Base-by-base conservation (phyloP, 352 stramenopile genomes). In the Phytophthora pluvialis region DNA sequence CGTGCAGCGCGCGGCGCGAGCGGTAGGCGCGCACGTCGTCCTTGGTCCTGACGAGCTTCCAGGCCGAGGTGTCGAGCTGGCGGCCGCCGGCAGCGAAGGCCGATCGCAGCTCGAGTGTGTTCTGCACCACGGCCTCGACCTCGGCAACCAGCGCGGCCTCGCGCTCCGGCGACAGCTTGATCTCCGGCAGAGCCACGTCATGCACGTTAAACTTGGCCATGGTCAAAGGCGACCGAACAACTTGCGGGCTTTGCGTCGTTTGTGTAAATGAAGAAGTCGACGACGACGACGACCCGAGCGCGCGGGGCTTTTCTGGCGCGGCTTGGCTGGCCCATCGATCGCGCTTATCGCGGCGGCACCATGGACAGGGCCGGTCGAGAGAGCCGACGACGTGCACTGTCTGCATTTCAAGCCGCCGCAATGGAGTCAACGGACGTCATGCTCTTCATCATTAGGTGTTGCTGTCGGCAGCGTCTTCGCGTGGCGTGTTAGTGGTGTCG, bases 131-230 rank as follows among this genome's bases (percentile, higher is more conserved):
- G 1, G 58, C 54, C 15, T 81, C 66, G 0, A 73, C 63, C 29
- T 83, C 66, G 1, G 65, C 58, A 48, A 65, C 48, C 15, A 83
- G 45, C 3, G 62, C 35, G 5, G 59, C 60, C 5, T 62, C 15
- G 33, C 72, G 61, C 21, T 81, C 63, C 6, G 55, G 57, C 0
- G 63, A 47, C 18, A 83, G 42, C 33, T 64, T 48, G 21, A 81
- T 54, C 4, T 62, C 52, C 15, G 73, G 73, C 28, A 79, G 53
- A 2, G 52, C 52, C 43, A 70, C 73, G 21, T 79, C 66, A 55
- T 75, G 55, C 21, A 77, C 56, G 59, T 78, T 76, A 70, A 80
- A 80, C 59, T 73, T 75, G 55, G 52, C 64, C 67, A 78, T 78
- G 32, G 26, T 52, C 40, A 25, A 48, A 57, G 44, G 39, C 28